Base-by-base conservation (phyloP, 2,329 filamentous ascomycete species). In the Albophoma yamanashiensis region DNA sequence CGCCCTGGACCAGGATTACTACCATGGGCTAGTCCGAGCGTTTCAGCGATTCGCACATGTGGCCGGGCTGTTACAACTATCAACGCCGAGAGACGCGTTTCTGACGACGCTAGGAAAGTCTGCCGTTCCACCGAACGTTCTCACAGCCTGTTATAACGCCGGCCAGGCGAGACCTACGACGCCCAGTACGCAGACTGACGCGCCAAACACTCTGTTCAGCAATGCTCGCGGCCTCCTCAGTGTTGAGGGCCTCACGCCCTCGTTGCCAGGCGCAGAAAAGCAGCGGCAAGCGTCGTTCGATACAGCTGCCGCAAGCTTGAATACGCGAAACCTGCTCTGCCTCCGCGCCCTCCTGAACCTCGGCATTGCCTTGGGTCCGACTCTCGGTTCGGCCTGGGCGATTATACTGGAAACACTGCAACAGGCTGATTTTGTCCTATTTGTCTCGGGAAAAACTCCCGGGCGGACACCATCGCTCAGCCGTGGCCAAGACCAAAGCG, bases 31-130 rank as follows among this genome's bases (percentile, higher is more conserved):
- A 1, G 93, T 99, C 31, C 85, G 94, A 65, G 90, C 93, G 0
- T 96, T 97, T 66, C 94, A 99, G 68, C 92, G 95, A 64, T 90
- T 99, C 68, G 89, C 94, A 0, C 95, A 99, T 70, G 93, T 97
- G 3, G 91, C 94, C 45, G 95, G 94, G 6, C 79, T 99, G 55
- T 76, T 99, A 11, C 86, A 92, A 63, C 82, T 97, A 12, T 79
- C 82, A 15, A 97, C 93, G 0, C 92, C 94, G 0, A 82, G 94
- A 64, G 94, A 99, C 78, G 94, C 94, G 0, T 95, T 99, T 68
- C 79, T 99, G 40, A 97, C 94, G 0, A 97, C 93, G 0, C 78
- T 99, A 3, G 92, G 91, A 0, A 99, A 99, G 74, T 88, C 92
- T 52, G 92, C 94, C 9, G 90, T 97, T 2, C 94, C 94, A 3